Base-by-base conservation (phyloP, 75 land plant species). In the Selaginella tamariscina region DNA sequence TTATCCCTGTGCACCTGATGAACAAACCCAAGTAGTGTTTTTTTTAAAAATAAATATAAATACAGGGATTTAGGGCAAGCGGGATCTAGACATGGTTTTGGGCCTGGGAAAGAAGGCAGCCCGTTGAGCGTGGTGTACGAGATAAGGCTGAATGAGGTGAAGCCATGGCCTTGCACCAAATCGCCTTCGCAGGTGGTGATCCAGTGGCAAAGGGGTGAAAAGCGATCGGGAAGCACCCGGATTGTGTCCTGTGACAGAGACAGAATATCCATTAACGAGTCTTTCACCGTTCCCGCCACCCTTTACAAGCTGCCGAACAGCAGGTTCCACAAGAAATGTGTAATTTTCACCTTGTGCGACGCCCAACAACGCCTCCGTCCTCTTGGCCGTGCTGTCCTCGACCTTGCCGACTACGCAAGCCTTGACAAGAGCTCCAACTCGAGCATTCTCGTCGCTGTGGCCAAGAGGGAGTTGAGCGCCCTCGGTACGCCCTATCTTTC, bases 71-170 rank as follows among this genome's bases (percentile, higher is more conserved):
- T n/a, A n/a, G 49, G 49, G 49, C 49, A 5, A 5, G 15, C 49
- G 5, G 49, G 49, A 39, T 15, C 49, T 39, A 39, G 49, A 39
- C 33, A 68, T 68, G 70, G 70, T 68, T 8, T 24, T 68, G 18
- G 70, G 70, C 56, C 26, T 68, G 27, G 70, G 70, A 26, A 68
- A 54, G 70, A 68, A 68, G 55, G 70, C 22, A 55, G 21, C 70
- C 30, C 70, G 0, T 31, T 22, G 56, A 31, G 27, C 1, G 24
- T 68, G 13, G 70, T 39, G 29, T 24, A 39, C 56, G 28, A 68
- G 21, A 44, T 68, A 24, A 31, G 29, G 22, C 27, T 68, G 8
- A 54, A 68, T 56, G 70, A 68, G 54, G 54, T 68, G 26, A 68
- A 54, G 56, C 70, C 70, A 49, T 68, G 70, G 70, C 49, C 49